These are phyloP conservation scores for Phytophthora citrophthora DNA, from an alignment of 352 stramenopile genomes.

Conservation along the genomic window DNA sequence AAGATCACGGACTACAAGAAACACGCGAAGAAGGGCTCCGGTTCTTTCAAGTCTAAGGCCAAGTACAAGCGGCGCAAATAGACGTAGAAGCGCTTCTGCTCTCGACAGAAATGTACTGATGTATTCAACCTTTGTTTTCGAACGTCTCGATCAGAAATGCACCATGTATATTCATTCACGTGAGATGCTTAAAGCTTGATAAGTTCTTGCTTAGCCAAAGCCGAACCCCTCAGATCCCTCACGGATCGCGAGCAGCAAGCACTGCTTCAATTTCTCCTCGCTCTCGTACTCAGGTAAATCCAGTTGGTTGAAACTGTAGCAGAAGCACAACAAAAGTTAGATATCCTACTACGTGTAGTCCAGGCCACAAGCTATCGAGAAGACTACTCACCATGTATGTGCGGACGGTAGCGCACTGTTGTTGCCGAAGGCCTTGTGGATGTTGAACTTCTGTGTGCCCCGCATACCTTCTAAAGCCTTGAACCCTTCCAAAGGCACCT, in stretches of 20 bases:
- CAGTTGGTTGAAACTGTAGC: slow-evolving; percentile 97
- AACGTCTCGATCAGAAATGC: background rate
- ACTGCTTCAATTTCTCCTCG: slow-evolving; percentile 97
- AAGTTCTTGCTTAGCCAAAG: slow-evolving; percentile 91
- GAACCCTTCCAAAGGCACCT: slow-evolving; percentile 98
- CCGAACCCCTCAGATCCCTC: slow-evolving; percentile 98
- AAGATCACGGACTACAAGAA: slow-evolving; percentile 93
- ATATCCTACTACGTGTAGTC: slow-evolving; percentile 2
- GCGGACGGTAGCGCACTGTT: slow-evolving; percentile 88
- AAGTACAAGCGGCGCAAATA: slow-evolving; percentile 89
- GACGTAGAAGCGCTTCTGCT: slow-evolving; percentile 31
- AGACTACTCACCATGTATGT: slow-evolving; percentile 94
- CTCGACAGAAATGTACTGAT: slow-evolving; percentile 31
- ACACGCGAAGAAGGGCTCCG: slow-evolving; percentile 86
- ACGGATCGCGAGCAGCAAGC: slow-evolving; percentile 97
- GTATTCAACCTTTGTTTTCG: slow-evolving; percentile 26
- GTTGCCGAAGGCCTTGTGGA: slow-evolving; percentile 97
- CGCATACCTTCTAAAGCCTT: slow-evolving; percentile 98
- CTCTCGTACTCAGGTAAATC: slow-evolving; percentile 98
- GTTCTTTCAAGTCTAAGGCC: slow-evolving; percentile 92
- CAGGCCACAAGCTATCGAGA: slow-evolving; percentile 11
- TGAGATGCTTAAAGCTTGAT: slow-evolving; percentile 12
- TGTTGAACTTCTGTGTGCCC: slow-evolving; percentile 99
- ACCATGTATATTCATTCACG: slow-evolving; percentile 18
- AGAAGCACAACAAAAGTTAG: slow-evolving; percentile 24